A percentile compares a stretch with the other conserved stretches of the same genome.
Conservation (phyloP, 1,284 basidiomycete species). For the Apiotrichum sp. region DNA sequence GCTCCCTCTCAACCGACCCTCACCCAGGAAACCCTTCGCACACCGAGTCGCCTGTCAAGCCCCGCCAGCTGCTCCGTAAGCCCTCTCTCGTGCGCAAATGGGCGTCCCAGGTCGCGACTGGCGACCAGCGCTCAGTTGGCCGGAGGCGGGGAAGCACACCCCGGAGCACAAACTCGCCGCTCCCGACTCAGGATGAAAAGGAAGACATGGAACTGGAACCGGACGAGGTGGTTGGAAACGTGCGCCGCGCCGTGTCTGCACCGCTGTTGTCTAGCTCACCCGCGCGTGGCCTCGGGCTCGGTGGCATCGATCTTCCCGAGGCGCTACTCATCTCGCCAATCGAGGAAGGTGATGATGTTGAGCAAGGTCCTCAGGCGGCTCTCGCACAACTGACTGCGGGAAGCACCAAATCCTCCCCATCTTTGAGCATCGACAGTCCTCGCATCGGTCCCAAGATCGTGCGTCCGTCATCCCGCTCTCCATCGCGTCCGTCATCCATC, state of each 20-base stretch:
- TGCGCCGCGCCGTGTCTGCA: not conserved
- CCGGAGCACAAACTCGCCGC: not conserved
- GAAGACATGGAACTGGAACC: not conserved
- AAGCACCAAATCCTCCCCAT: not conserved
- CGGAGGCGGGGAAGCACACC: not conserved
- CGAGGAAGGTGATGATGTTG: not conserved
- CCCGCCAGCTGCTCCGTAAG: conserved; percentile 8
- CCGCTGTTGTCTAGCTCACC: too few relatives aligned
- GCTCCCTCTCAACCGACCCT: not conserved
- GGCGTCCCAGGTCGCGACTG: conserved; percentile 7
- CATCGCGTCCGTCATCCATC: too few relatives aligned
- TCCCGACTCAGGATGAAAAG: not conserved
- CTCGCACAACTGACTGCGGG: conserved; percentile 2
- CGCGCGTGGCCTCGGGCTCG: not conserved
- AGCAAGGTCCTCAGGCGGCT: not conserved
- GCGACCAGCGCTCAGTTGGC: not conserved
- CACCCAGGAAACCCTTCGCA: not conserved
- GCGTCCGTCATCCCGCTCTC: not conserved
- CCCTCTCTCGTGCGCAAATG: conserved; percentile 19
- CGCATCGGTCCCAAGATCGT: not conserved
- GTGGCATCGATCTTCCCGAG: not conserved
- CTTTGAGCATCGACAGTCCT: not conserved
- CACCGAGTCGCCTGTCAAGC: not conserved
- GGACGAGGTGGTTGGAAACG: too few relatives aligned
- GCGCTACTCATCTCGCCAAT: not conserved